phyloP scores from a whole-genome alignment of 306 rosid genomes.

The Prunus mume region DNA sequence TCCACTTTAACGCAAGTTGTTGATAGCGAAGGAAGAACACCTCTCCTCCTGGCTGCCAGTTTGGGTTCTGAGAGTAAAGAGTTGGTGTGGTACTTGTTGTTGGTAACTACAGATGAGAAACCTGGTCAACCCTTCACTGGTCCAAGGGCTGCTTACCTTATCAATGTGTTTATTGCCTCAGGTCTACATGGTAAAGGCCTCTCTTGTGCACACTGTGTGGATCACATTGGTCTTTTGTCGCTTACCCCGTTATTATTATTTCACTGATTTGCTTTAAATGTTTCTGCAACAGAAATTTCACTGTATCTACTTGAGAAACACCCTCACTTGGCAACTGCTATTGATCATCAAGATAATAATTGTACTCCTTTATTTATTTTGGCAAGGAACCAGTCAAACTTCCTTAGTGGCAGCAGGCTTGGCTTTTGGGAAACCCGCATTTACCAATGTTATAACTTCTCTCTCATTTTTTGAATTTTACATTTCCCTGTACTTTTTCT shows the following conservation, averaged over 20 bases:
- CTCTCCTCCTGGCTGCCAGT: slow-evolving; percentile 35
- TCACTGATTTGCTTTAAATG: background rate
- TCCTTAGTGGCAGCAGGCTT: slow-evolving; percentile 51
- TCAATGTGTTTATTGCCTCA: slow-evolving; percentile 18
- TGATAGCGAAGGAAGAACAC: slow-evolving; percentile 35
- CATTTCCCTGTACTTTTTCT: background rate
- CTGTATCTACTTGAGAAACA: background rate
- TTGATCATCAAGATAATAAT: background rate
- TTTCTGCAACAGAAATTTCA: background rate
- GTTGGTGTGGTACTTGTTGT: slow-evolving; percentile 55
- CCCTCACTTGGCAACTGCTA: slow-evolving; percentile 7
- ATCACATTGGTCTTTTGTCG: background rate
- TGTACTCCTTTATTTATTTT: slow-evolving; percentile 3
- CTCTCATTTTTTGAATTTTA: background rate
- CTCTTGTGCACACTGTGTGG: background rate
- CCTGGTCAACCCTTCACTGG: slow-evolving; percentile 44
- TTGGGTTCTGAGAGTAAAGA: slow-evolving; percentile 29
- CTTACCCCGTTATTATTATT: background rate
- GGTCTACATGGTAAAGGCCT: slow-evolving; percentile 9
- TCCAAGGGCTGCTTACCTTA: slow-evolving; percentile 11
- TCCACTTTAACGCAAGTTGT: slow-evolving; percentile 31
- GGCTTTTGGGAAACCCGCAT: slow-evolving; percentile 41
- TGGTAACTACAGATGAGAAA: slow-evolving; percentile 39
- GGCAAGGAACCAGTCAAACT: slow-evolving; percentile 27
- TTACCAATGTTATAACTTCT: slow-evolving; percentile 24